These are phyloP conservation scores for Dictyostelium purpureum DNA, from an alignment of 78 protist genomes.

Conservation along the genomic window DNA sequence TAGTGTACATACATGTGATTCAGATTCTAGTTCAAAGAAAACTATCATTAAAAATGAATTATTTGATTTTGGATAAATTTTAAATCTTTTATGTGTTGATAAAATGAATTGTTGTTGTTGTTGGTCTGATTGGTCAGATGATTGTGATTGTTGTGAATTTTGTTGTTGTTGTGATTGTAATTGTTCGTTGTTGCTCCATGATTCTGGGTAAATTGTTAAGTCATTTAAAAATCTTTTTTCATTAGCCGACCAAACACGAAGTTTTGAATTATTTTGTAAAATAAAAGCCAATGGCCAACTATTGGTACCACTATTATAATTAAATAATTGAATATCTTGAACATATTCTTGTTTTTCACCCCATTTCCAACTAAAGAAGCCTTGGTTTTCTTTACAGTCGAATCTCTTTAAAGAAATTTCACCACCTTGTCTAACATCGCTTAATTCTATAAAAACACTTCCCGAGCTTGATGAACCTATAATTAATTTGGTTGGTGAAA, in stretches of 20 bases:
- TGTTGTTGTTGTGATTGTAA: neutral
- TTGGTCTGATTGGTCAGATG: neutral
- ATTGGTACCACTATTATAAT: neutral
- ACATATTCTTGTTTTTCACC: constrained; percentile 9
- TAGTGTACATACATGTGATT: constrained; percentile 34
- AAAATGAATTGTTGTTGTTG: neutral
- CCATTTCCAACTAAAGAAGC: constrained; percentile 23
- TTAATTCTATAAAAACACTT: constrained; percentile 27
- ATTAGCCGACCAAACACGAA: constrained; percentile 27
- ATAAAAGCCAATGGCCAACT: constrained; percentile 17
- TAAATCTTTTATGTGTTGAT: constrained; percentile 3
- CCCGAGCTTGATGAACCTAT: constrained; percentile 36
- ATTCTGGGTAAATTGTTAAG: constrained; percentile 5
- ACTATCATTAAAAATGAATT: neutral
- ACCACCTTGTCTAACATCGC: constrained; percentile 31
- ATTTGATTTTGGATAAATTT: neutral
- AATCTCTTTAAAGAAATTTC: neutral
- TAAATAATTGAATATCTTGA: constrained; percentile 7
- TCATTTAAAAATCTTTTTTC: neutral
- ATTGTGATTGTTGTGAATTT: neutral
- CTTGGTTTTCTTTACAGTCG: constrained; percentile 16
- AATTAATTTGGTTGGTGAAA: neutral
- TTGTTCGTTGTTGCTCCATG: neutral
- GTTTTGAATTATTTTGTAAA: neutral
- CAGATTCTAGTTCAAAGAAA: constrained; percentile 17